Base-by-base conservation (phyloP, 176 grass and related monocot genomes). In the Tillandsia fasciculata region DNA sequence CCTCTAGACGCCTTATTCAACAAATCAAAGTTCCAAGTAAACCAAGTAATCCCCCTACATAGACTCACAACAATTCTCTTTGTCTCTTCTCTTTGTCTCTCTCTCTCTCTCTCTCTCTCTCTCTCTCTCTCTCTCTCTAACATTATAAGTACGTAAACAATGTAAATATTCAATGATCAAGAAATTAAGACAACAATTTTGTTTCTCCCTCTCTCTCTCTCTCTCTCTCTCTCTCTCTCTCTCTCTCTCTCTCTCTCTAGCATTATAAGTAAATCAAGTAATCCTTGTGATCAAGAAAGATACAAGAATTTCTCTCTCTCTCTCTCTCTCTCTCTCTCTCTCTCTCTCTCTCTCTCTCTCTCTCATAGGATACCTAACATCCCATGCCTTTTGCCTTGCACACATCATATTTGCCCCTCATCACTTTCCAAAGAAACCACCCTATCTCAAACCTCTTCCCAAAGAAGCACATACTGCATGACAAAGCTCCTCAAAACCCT, bases 211-310 rank as follows among this genome's bases (percentile, higher is more conserved):
- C 64, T 67, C 64, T 67, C 64, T 67, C 24, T 24, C 29, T 23
- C 5, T 67, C 64, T 29, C 64, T 67, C 64, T 67, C 64, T 67
- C 64, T 67, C n/a, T n/a, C 64, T 67, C 64, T 67, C 64, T 67
- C 64, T 67, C 24, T 24, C 29, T 23, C 5, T 67, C 64, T 29
- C 64, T 67, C 64, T 67, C 64, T 67, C 64, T 67, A 23, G 12
- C 12, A 27, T 6, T 67, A 52, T 10, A 52, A 12, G 47, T 47
- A 57, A 51, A 76, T 24, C 10, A 28, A 57, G 0, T 13, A 69
- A 70, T 52, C 15, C 13, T 50, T 26, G 29, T 3, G 54, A 67
- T n/a, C 74, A 11, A 28, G 27, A 20, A 67, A 13, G n/a, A 67
- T 14, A 15, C 12, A 51, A 48, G 2, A 33, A 33, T 33, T 33